These are phyloP conservation scores for Hylodesmum podocarpum DNA, from an alignment of 306 rosid genomes.

Conservation along the genomic window DNA sequence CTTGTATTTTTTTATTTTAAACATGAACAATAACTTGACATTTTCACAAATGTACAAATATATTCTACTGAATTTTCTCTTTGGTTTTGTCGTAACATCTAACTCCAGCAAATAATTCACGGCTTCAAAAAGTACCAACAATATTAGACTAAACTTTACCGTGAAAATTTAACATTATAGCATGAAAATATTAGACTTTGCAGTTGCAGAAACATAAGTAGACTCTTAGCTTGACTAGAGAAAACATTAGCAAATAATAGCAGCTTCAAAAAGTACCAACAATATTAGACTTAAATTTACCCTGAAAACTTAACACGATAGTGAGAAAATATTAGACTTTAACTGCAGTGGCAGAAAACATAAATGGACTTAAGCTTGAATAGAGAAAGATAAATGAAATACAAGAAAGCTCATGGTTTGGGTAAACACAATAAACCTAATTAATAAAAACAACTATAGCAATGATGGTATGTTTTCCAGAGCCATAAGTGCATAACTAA, in stretches of 20 bases:
- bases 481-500: constrained; percentile 23
- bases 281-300: neutral
- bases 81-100: neutral
- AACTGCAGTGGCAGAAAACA: neutral
- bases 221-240: constrained; percentile 2
- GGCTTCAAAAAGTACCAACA: neutral
- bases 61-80: neutral
- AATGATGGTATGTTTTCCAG: constrained; percentile 2
- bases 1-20: neutral
- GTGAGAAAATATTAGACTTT: neutral
- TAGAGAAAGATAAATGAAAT: constrained; percentile 23
- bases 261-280: constrained; percentile 5
- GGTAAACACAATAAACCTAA: constrained; percentile 24
- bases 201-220: neutral
- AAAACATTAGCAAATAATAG: neutral
- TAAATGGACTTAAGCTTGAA: constrained; percentile 3
- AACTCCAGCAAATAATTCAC: neutral
- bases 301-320: neutral
- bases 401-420: neutral
- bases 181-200: neutral
- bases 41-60: neutral
- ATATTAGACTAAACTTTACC: neutral
- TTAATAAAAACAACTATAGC: constrained; percentile 1
- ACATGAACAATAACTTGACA: neutral
- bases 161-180: neutral